Base-by-base conservation (phyloP, 2,329 filamentous ascomycete genomes). In the Dryadomyces quercivorus region DNA sequence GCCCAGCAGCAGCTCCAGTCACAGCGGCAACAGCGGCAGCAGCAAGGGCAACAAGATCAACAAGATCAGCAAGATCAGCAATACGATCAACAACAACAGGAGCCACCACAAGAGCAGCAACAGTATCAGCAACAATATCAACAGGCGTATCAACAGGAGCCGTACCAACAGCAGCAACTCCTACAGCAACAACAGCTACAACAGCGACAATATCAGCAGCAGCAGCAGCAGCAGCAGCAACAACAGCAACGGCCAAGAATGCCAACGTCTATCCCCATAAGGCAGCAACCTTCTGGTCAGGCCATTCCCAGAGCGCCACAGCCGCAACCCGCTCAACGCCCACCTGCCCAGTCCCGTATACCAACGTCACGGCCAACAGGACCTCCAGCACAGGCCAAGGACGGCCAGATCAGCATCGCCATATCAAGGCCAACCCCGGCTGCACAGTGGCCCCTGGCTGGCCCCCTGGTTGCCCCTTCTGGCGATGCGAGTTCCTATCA, bases 371-470 rank as follows among this genome's bases (percentile, higher is more conserved):
- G 66, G 54, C 65, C 64, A 16, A 69, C 67, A 53, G 63, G 64
- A 31, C 64, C 67, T 10, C 65, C 64, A 31, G 57, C 68, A 10
- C 71, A 72, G 58, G 63, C 61, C 15, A 69, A 61, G 54, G 68
- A 70, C 50, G 71, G 68, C 9, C 65, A 68, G n/a, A 62, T 67
- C 46, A 69, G 68, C 16, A 63, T 72, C 49, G 66, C 74, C 49
- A 82, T 83, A 62, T 75, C 77, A 44, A 72, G 75, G 64, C 80
- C 75, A 31, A 70, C 67, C 5, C 77, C 71, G 50, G 69, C 74
- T 51, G 72, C 77, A 6, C 77, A 81, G 61, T 81, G 77, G 77
- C 77, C 78, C 15, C 63, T 81, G 43, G 64, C 70, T 34, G 70
- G 67, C 16, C 68, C 72, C 15, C 62, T 72, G 20, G 61, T 54